phyloP scores from a whole-genome alignment of 1,284 basidiomycete genomes.

The Rhodotorula sp. region DNA sequence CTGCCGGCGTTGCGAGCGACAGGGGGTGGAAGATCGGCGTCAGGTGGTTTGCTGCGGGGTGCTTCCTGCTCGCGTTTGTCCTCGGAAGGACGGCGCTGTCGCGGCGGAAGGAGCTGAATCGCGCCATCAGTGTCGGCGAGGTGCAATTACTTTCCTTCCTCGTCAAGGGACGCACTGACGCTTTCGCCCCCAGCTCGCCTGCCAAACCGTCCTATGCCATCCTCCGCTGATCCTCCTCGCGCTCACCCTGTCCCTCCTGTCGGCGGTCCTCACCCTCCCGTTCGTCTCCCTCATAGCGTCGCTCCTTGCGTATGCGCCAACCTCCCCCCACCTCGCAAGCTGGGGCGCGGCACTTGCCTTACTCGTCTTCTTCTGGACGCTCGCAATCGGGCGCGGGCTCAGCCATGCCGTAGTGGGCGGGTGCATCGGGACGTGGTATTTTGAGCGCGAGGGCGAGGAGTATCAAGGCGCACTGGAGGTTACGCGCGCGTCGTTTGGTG shows the following conservation, averaged over 20 bases:
- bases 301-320: constrained; percentile 70
- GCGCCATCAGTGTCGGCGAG: constrained; percentile 73
- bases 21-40: constrained; percentile 49
- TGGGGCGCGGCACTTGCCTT: constrained; percentile 48
- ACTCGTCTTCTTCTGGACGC: constrained; percentile 83
- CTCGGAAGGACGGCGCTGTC: constrained; percentile 70
- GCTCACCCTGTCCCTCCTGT: constrained; percentile 70
- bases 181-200: constrained; percentile 61
- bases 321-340: constrained; percentile 48
- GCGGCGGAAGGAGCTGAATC: constrained; percentile 61
- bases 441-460: constrained; percentile 64
- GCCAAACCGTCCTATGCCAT: constrained; percentile 72
- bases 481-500: constrained; percentile 18
- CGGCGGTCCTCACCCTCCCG: constrained; percentile 74
- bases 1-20: constrained; percentile 13
- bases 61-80: constrained; percentile 67
- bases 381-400: constrained; percentile 81
- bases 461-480: constrained; percentile 5
- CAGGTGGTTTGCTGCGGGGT: constrained; percentile 74
- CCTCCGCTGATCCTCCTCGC: constrained; percentile 79
- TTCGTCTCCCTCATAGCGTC: constrained; percentile 83
- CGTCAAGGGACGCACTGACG: background rate
- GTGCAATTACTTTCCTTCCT: constrained; percentile 41
- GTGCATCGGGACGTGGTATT: constrained; percentile 88
- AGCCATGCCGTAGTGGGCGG: constrained; percentile 68